phyloP scores from a whole-genome alignment of 495 filamentous ascomycete species.

The Penicillium pulvis region DNA sequence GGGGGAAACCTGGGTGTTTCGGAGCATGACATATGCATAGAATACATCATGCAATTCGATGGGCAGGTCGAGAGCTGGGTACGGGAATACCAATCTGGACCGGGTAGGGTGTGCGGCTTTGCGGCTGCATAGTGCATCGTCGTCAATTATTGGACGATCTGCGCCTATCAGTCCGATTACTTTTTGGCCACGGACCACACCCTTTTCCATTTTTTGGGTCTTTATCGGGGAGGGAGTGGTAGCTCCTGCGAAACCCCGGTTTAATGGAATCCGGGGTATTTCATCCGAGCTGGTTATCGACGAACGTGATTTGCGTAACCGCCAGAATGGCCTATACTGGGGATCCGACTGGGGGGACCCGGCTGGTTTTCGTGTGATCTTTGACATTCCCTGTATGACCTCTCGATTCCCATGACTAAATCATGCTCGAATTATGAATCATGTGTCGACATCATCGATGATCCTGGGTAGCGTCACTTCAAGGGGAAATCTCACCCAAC shows the following conservation, averaged over 20 bases:
- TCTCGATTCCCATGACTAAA: slow-evolving; percentile 26
- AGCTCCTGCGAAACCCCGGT: background rate
- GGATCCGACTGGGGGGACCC: slow-evolving; percentile 2
- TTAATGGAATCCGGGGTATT: slow-evolving; percentile 18
- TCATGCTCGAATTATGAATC: slow-evolving; percentile 26
- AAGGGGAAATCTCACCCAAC: slow-evolving; percentile 1
- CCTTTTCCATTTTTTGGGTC: background rate
- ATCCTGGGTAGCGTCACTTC: slow-evolving; percentile 13
- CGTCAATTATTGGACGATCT: slow-evolving; percentile 27
- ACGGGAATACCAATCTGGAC: slow-evolving; percentile 14
- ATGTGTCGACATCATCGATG: slow-evolving; percentile 37
- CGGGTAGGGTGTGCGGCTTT: slow-evolving; percentile 21
- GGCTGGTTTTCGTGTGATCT: slow-evolving; percentile 20
- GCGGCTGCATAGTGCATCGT: slow-evolving; percentile 27
- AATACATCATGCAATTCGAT: slow-evolving; percentile 1
- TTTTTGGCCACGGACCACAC: background rate
- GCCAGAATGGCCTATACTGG: slow-evolving; percentile 2
- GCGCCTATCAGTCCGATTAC: slow-evolving; percentile 24
- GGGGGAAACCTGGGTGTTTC: background rate
- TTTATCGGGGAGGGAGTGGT: background rate
- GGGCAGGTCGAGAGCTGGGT: background rate
- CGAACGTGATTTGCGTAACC: slow-evolving; percentile 10
- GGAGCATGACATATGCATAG: background rate
- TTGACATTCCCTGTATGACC: slow-evolving; percentile 18
- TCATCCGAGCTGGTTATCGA: slow-evolving; percentile 8